Evolutionary conservation across 495 filamentous ascomycete genomes (phyloP), one percentile per base, ranked within the genome.

Genomic region (Penicillium odoratum): DNA sequence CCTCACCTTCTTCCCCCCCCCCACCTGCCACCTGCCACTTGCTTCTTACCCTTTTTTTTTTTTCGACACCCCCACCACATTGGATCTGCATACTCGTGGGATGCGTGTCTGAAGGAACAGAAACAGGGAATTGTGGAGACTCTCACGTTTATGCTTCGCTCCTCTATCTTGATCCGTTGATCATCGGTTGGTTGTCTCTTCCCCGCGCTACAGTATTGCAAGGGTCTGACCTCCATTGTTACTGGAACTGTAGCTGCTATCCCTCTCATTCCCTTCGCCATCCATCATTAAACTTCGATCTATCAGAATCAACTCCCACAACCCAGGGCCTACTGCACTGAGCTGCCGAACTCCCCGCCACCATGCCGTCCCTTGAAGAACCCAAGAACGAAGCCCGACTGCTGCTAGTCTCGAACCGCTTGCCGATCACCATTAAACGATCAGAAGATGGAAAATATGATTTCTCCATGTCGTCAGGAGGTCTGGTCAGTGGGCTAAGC

Each of bases 401-500:
- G 43, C 87, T 97, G 38, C 85, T 98, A 45, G 84, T 97, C 62
- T 96, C 93, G 11, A 98, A 98, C 59, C 89, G 94, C 45, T 82
- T 97, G 10, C 93, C 93, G 5, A 96, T 97, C 70, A 96, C 92
- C 48, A 92, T 98, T 73, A 97, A 96, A 75, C 85, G 91, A 58
- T 86, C 86, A 34, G 90, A 95, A 36, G 90, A 93, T 77, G 88
- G 87, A 52, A 77, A 74, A 60, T 98, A 96, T 74, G 82, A 86
- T 59, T 95, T 96, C 73, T 89, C 86, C 69, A 96, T 96, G 89
- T 97, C 93, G 13, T 97, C 93, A 7, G 93, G 93, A 54, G 93
- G 93, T 13, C 82, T 98, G 38, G 92, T 98, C 52, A 96, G 88
- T 38, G 94, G 93, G 1, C 72, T 98, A 52, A 92, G 88, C 59